These are phyloP conservation scores for Silybum marianum DNA, from an alignment of 129 eudicot species.

Conservation along the genomic window DNA sequence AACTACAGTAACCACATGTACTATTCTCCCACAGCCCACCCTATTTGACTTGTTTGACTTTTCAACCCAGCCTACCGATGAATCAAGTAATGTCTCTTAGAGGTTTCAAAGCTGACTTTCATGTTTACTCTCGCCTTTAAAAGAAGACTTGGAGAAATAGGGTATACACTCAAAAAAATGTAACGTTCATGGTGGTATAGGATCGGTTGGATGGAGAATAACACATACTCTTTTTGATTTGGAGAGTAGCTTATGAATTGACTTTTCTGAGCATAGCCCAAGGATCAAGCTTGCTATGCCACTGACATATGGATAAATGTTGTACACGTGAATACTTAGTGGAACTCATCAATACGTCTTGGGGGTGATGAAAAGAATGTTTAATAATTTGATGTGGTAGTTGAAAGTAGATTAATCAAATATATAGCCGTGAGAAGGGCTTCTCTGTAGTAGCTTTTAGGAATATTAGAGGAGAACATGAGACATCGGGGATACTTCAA, in stretches of 20 bases:
- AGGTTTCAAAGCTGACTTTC: neutral
- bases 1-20: too few species aligned
- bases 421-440: neutral
- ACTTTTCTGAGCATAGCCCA: neutral
- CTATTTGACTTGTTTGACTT: too few species aligned
- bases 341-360: neutral
- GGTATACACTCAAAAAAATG: neutral
- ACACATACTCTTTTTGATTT: neutral
- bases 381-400: neutral
- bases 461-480: neutral
- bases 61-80: neutral
- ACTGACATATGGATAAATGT: neutral
- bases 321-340: neutral
- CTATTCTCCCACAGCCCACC: too few species aligned
- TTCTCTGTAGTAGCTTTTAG: neutral
- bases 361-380: neutral
- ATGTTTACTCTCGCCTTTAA: neutral
- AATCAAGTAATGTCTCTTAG: neutral
- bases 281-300: neutral
- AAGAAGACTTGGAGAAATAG: neutral
- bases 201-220: neutral
- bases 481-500: neutral
- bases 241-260: neutral
- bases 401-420: neutral
- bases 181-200: neutral